Evolutionary conservation across 2,329 filamentous ascomycete species (phyloP), one percentile per base, ranked within the genome.

Genomic region (Fusarium vanettenii): DNA sequence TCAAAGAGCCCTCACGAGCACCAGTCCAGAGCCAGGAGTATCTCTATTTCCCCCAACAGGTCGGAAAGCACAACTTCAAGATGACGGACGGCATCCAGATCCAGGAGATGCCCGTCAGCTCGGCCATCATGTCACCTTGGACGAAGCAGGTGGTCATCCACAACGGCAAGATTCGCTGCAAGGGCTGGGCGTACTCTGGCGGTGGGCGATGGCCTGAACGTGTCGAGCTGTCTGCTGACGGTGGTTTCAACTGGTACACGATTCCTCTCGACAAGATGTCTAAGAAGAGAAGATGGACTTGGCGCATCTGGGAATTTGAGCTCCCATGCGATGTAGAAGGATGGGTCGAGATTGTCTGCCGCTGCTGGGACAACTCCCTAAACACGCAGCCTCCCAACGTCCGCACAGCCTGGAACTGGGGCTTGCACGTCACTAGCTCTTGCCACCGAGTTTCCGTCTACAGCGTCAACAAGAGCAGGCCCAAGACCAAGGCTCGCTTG

Each of bases 91-190:
- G 90, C 0, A 91, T 92, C 70, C 89, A 88, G 71, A 93, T 92
- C 76, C 92, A 94, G 77, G 92, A 93, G 39, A 94, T 93, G 91
- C 92, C 92, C 0, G 91, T 93, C 5, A 89, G 87, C 56, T 89
- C 86, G 18, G 92, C 91, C 22, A 92, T 93, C 75, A 93, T 93
- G 89, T 84, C 87, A 0, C 92, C 92, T 0, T 84, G 85, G 82
- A 87, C 87, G 22, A 91, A 90, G 75, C 87, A 91, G n/a, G 86
- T 89, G 2, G 85, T 92, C 33, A 82, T 92, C 0, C 91, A 93
- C 74, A 85, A 88, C 18, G 91, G 91, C 10, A 86, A 83, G 56
- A 91, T 93, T 61, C 83, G 83, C 7, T 83, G 89, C 70, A 87
- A 86, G 57, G 89, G 89, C 14, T 91, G 89, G 89, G 89, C 88